Evolutionary conservation across 768 basidiomycete genomes (phyloP), one percentile per base, ranked within the genome.

Genomic region (Hebeloma cylindrosporum): DNA sequence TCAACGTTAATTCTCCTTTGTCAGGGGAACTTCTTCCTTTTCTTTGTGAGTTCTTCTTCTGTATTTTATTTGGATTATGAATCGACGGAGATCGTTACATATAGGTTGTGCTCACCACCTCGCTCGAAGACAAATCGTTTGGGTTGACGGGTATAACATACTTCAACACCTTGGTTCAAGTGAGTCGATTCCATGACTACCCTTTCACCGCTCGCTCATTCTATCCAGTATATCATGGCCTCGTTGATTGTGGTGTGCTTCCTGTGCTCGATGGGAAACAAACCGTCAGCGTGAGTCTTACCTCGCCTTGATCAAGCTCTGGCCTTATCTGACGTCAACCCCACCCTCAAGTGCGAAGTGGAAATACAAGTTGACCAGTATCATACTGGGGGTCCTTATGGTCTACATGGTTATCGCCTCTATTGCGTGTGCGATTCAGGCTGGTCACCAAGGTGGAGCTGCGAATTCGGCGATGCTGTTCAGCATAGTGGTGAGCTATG

Each of bases 241-340:
- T 88, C 88, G 3, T 77, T 90, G 30, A 77, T 98, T 21, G 76
- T 93, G n/a, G 85, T 88, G 6, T 87, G 84, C 54, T 96, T 97
- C 74, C 71, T 96, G 1, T 88, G 96, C 62, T 88, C 91, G 0
- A 95, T 97, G 93, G 94, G 94, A 13, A 96, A 96, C 64, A 86
- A 88, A 60, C 93, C 93, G 3, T 77, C 80, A 67, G 83, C 88
- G 90, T 93, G 50, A 21, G 70, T 58, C 17, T 34, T 17, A 14
- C 27, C 21, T 16, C 9, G 14, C 11, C 26, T 38, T n/a, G n/a
- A n/a, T n/a, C n/a, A 4, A 28, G 13, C 10, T 35, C 18, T 3
- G 14, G 3, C 2, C 3, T 21, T 18, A 25, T 48, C 31, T 30
- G 8, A 9, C 27, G 18, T 38, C 14, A 34, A 25, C 36, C 4